Percentiles rank a stretch among this genome's conserved stretches.
Conservation (phyloP, 2,329 filamentous ascomycete species). For the Xylaria sp. region DNA sequence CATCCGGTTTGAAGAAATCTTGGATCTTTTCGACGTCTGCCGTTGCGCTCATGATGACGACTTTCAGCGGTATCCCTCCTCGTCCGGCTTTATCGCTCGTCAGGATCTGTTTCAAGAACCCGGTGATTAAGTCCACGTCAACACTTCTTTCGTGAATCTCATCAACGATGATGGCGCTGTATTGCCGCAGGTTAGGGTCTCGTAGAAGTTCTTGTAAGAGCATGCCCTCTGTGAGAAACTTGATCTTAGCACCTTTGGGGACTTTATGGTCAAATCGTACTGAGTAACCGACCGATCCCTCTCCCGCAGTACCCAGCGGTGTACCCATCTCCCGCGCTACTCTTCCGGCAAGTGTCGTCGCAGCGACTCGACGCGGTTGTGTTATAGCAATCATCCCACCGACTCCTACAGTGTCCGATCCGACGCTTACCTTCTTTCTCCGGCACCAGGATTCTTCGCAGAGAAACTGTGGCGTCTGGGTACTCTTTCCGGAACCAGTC, state of each 20-base stretch:
- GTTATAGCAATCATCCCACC: conserved; percentile 91
- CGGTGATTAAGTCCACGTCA: conserved; percentile 89
- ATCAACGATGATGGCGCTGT: conserved; percentile 90
- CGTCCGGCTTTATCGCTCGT: conserved; percentile 66
- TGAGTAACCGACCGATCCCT: conserved; percentile 80
- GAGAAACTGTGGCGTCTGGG: conserved; percentile 92
- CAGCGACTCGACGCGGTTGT: conserved; percentile 90
- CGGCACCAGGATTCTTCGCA: conserved; percentile 79
- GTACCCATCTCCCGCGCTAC: conserved; percentile 78
- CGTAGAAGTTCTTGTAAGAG: conserved; percentile 89
- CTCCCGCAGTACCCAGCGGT: conserved; percentile 50
- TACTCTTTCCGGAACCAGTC: conserved; percentile 96
- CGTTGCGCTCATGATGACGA: conserved; percentile 97
- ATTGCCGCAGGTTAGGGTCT: conserved; percentile 81
- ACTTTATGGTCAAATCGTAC: conserved; percentile 92
- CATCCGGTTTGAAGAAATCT: conserved; percentile 66
- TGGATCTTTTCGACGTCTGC: conserved; percentile 82
- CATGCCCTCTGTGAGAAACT: conserved; percentile 96
- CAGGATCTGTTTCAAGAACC: conserved; percentile 83
- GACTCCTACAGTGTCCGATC: conserved; percentile 56
- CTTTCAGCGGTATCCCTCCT: conserved; percentile 78
- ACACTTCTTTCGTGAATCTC: conserved; percentile 97
- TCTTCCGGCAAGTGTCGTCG: conserved; percentile 85
- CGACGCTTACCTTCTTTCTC: conserved; percentile 59
- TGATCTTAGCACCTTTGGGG: conserved; percentile 82